Conservation (phyloP, 257 asterid genomes). For the Solanum boliviense region DNA sequence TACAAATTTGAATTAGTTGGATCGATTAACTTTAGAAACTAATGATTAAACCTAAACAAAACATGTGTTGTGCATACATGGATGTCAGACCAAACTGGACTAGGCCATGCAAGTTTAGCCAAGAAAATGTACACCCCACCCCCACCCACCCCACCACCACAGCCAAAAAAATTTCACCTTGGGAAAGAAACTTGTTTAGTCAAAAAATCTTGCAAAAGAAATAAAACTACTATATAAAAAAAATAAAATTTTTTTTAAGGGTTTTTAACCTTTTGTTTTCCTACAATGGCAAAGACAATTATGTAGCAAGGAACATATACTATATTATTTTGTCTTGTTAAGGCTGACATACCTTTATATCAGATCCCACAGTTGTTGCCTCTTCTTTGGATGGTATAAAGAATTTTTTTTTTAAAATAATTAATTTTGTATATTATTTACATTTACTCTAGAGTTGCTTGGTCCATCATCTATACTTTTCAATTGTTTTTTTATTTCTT, state of each 20-base stretch:
- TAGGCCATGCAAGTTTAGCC: background rate
- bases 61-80: background rate
- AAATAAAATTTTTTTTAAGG: background rate
- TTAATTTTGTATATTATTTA: background rate
- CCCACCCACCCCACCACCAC: background rate
- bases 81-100: background rate
- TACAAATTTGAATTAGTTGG: background rate
- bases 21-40: background rate
- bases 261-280: background rate
- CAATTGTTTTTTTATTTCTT: background rate
- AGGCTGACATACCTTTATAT: constrained; percentile 12
- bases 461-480: background rate
- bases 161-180: background rate
- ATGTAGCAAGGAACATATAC: background rate
- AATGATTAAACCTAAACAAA: background rate
- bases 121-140: background rate
- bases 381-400: constrained; percentile 1
- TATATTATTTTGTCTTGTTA: constrained; percentile 13
- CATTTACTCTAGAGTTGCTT: background rate
- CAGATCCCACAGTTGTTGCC: constrained; percentile 12
- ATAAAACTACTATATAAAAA: background rate
- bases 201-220: constrained; percentile 1
- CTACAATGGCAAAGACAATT: constrained; percentile 1
- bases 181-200: constrained; percentile 4
- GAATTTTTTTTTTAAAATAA: background rate